Conservation (phyloP, 2,329 filamentous ascomycete species). For the Fonsecaea pugnacius region DNA sequence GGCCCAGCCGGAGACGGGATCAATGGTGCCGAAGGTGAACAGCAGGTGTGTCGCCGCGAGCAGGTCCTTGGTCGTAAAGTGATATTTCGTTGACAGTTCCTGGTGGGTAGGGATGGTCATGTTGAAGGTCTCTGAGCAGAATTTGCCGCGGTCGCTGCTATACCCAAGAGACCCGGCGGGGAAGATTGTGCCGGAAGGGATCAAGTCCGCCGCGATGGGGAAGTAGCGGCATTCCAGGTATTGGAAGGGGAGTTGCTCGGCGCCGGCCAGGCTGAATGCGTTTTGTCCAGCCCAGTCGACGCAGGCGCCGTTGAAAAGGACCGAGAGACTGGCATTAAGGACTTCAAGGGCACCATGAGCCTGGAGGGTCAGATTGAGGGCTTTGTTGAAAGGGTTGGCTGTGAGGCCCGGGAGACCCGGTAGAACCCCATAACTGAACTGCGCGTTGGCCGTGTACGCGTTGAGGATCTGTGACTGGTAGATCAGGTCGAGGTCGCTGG, state of each 20-base stretch:
- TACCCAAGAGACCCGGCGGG: constrained; percentile 1
- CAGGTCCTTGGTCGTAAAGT: constrained; percentile 21
- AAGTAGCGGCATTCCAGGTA: constrained; percentile 23
- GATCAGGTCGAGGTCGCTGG: neutral
- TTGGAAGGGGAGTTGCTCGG: constrained; percentile 10
- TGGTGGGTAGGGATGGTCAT: constrained; percentile 10
- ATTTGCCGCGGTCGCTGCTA: constrained; percentile 2
- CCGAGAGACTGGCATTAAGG: constrained; percentile 7
- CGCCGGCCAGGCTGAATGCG: neutral
- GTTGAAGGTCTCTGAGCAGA: constrained; percentile 9
- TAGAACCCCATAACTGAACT: constrained; percentile 5
- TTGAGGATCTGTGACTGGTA: constrained; percentile 8
- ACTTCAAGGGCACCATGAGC: neutral
- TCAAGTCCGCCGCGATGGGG: constrained; percentile 12
- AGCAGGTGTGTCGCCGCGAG: constrained; percentile 14
- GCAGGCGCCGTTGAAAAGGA: neutral
- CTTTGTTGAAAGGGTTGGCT: neutral
- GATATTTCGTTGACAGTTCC: constrained; percentile 9
- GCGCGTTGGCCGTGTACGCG: neutral
- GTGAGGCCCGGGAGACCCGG: neutral
- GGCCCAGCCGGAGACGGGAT: constrained; percentile 17
- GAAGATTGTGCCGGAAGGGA: constrained; percentile 22
- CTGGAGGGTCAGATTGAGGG: constrained; percentile 3
- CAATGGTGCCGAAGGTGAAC: constrained; percentile 19
- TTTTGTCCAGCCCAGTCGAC: constrained; percentile 5